Percentiles rank a stretch among this genome's conserved stretches.
phyloP scores from a whole-genome alignment of 805 yeast genomes.

The Candida oleophila region DNA sequence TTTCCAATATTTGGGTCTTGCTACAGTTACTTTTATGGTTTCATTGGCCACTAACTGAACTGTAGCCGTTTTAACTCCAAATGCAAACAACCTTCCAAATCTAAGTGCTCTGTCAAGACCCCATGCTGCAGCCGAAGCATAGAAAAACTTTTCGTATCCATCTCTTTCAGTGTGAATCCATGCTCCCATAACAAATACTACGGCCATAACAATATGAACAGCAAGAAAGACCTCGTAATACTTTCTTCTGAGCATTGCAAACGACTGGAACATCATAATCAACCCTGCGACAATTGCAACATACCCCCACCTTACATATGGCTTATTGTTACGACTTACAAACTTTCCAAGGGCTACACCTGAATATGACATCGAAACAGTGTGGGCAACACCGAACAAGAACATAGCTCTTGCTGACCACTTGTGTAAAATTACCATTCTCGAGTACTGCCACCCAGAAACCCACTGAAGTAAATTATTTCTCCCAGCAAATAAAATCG shows the following conservation, averaged over 20 bases:
- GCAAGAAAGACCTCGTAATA: conserved; percentile 49
- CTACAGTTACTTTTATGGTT: conserved; percentile 46
- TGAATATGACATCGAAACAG: conserved; percentile 54
- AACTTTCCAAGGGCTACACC: conserved; percentile 37
- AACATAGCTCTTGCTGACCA: conserved; percentile 58
- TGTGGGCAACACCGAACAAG: conserved; percentile 53
- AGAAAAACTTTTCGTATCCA: conserved; percentile 17
- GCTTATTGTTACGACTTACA: conserved; percentile 24
- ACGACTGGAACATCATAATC: conserved; percentile 22
- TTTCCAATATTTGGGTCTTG: conserved; percentile 48
- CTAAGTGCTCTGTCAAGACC: conserved; percentile 30
- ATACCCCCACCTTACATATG: conserved; percentile 34
- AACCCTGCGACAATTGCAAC: conserved; percentile 24
- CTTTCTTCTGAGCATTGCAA: conserved; percentile 60
- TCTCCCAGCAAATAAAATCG: conserved; percentile 67
- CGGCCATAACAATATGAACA: conserved; percentile 26
- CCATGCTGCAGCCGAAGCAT: conserved; percentile 29
- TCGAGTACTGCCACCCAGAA: conserved; percentile 61
- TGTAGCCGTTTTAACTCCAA: conserved; percentile 39
- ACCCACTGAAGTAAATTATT: conserved; percentile 64
- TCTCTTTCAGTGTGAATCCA: conserved; percentile 62
- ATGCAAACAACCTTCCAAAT: conserved; percentile 31
- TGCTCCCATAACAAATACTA: conserved; percentile 49
- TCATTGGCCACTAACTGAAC: conserved; percentile 42
- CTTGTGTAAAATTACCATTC: conserved; percentile 64